phyloP scores from a whole-genome alignment of 2,329 filamentous ascomycete species.

The Colletotrichum truncatum region DNA sequence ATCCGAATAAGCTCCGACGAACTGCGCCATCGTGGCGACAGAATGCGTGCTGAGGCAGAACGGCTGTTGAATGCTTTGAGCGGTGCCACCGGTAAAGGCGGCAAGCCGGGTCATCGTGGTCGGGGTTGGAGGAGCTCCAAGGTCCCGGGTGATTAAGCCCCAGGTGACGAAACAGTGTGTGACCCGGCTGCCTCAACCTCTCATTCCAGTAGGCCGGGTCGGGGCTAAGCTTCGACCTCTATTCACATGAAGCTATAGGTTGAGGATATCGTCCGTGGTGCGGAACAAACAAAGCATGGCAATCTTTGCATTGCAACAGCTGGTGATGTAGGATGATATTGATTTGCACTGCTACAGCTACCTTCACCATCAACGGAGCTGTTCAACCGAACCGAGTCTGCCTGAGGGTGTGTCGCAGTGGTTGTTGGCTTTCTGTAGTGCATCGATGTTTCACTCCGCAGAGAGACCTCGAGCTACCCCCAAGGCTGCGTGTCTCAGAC shows the following conservation, averaged over 20 bases:
- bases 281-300: too few relatives aligned
- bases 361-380: too few relatives aligned
- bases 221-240: neutral
- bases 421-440: constrained; percentile 2
- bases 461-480: constrained; percentile 7
- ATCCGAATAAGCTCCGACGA: neutral
- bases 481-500: constrained; percentile 17
- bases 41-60: neutral
- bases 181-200: neutral
- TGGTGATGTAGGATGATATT: too few relatives aligned
- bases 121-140: neutral
- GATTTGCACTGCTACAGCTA: too few relatives aligned
- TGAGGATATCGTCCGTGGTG: neutral
- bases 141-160: neutral
- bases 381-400: neutral
- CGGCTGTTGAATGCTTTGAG: neutral
- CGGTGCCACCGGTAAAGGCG: neutral
- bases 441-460: constrained; percentile 20
- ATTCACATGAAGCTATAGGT: neutral
- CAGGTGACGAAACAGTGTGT: neutral
- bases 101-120: neutral
- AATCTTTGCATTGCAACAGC: too few relatives aligned
- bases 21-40: constrained; percentile 13
- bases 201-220: neutral
- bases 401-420: neutral